phyloP scores from a whole-genome alignment of 495 filamentous ascomycete genomes.

The Lentithecium fluviatile region DNA sequence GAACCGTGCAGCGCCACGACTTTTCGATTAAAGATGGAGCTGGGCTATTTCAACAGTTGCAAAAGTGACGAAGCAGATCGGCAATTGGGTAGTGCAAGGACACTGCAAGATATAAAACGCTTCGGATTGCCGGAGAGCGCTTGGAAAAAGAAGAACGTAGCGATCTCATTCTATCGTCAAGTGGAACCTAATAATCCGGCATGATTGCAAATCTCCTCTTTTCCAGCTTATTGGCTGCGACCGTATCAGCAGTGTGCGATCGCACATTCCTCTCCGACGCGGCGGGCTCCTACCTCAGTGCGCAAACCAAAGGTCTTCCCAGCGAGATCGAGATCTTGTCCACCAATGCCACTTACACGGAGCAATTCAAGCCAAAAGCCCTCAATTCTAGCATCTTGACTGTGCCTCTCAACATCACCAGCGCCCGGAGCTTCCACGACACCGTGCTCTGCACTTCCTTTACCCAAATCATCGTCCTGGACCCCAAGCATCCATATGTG shows the following conservation, averaged over 20 bases:
- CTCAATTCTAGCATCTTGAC: neutral
- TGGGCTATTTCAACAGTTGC: no score
- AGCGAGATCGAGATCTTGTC: neutral
- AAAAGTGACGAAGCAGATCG: no score
- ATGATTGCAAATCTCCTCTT: constrained; percentile 7
- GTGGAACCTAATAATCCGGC: neutral
- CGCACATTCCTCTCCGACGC: constrained; percentile 15
- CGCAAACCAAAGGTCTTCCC: constrained; percentile 7
- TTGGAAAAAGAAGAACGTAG: no score
- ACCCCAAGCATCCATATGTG: constrained; percentile 23
- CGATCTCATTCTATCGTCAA: no score
- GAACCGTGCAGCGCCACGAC: no score
- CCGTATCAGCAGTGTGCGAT: constrained; percentile 10
- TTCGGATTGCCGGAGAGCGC: no score
- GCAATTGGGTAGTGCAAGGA: no score
- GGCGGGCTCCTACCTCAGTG: constrained; percentile 6
- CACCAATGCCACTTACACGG: constrained; percentile 17
- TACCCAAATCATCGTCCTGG: constrained; percentile 27
- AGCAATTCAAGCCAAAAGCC: constrained; percentile 18
- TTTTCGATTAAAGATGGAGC: no score
- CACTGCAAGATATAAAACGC: no score
- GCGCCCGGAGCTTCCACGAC: constrained; percentile 16
- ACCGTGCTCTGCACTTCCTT: constrained; percentile 24
- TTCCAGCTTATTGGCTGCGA: constrained; percentile 2
- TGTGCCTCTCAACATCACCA: constrained; percentile 11